Evolutionary conservation across 345 rosid species (phyloP).

Genomic region (Combretum micranthum): DNA sequence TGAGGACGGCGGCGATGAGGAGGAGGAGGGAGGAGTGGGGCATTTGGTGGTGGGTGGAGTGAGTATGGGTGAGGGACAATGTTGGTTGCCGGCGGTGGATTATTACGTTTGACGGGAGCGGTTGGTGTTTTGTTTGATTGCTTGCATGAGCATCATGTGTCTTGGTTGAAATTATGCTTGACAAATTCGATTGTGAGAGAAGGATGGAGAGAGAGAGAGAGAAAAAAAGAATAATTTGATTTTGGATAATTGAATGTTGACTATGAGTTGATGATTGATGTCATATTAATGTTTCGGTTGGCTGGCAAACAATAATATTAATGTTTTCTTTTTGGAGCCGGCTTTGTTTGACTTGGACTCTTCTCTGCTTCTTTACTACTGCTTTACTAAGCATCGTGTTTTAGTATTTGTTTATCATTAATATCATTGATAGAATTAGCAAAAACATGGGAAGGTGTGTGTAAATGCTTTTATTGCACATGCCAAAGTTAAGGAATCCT

Average conservation of each 20-base stretch:
- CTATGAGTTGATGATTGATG: neutral
- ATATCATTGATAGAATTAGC: no score
- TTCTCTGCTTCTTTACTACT: no score
- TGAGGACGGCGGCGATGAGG: neutral
- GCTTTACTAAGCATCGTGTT: no score
- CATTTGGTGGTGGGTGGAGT: neutral
- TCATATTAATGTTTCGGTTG: no score
- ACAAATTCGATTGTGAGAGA: neutral
- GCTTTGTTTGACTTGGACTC: constrained; percentile 11
- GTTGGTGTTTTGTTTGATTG: neutral
- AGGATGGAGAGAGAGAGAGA: neutral
- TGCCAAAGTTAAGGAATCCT: no score
- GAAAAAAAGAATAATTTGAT: neutral
- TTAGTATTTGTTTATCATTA: no score
- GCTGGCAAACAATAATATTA: no score
- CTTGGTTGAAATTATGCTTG: no score
- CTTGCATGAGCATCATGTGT: no score
- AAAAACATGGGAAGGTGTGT: no score
- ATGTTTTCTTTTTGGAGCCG: constrained; percentile 4
- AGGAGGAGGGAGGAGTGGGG: neutral
- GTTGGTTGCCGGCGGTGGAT: neutral
- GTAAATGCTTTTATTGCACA: no score
- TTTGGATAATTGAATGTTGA: constrained; percentile 8
- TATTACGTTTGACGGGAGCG: neutral
- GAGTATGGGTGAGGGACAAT: neutral